Evolutionary conservation across 2,329 filamentous ascomycete genomes (phyloP).

Genomic region (Stenocarpella maydis): DNA sequence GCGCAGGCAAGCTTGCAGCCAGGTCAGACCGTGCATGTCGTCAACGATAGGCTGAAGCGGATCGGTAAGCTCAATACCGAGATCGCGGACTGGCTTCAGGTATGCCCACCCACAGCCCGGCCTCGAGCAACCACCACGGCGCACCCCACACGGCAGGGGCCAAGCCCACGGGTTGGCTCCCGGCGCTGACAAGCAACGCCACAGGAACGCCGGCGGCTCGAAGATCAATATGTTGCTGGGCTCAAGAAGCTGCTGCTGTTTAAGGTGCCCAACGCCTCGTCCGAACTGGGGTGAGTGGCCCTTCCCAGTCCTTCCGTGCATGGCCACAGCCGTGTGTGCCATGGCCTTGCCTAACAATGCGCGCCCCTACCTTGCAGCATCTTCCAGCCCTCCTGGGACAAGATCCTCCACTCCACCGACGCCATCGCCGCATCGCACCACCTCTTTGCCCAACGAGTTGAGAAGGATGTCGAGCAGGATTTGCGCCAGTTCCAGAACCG

Average conservation of each 20-base stretch:
- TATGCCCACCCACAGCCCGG: conserved; percentile 54
- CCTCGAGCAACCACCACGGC: background rate
- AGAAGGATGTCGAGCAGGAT: conserved; percentile 86
- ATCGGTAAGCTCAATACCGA: conserved; percentile 87
- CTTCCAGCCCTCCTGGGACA: conserved; percentile 90
- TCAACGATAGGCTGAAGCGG: conserved; percentile 87
- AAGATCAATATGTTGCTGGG: conserved; percentile 86
- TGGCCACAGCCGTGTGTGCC: conserved; percentile 32
- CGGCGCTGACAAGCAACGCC: conserved; percentile 37
- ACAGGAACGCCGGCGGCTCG: conserved; percentile 90
- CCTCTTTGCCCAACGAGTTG: conserved; percentile 80
- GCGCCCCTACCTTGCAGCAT: conserved; percentile 63
- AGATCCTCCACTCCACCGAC: conserved; percentile 81
- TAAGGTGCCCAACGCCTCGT: conserved; percentile 76
- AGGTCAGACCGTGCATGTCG: conserved; percentile 78
- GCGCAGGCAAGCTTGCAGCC: conserved; percentile 81
- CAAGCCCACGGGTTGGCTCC: background rate
- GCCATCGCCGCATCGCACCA: conserved; percentile 85
- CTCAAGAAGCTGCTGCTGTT: conserved; percentile 82
- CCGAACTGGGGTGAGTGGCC: conserved; percentile 82
- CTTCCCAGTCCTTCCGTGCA: background rate
- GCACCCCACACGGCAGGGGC: background rate
- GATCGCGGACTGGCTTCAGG: conserved; percentile 96
- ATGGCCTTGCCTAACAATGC: conserved; percentile 18
- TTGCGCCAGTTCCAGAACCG: conserved; percentile 77